These are phyloP conservation scores for Candida krabiensis DNA, from an alignment of 805 yeast species.

Conservation along the genomic window DNA sequence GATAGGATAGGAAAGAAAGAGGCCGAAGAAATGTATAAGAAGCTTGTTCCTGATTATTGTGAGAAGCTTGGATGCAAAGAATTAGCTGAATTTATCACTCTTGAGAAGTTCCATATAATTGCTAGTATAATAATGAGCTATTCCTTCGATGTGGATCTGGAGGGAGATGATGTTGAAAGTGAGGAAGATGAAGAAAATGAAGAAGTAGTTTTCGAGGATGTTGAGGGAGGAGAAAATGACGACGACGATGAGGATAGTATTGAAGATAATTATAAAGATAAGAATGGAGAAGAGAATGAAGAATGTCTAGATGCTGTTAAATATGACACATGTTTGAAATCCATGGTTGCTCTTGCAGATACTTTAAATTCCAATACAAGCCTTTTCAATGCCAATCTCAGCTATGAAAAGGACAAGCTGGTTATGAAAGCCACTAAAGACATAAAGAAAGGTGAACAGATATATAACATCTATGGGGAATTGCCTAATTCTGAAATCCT, in stretches of 20 bases:
- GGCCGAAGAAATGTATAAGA: slow-evolving; percentile 61
- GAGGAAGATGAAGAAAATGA: slow-evolving; percentile 24
- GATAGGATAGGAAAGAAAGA: slow-evolving; percentile 68
- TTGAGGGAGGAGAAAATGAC: slow-evolving; percentile 31
- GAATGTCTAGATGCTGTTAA: slow-evolving; percentile 27
- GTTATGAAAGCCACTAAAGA: slow-evolving; percentile 70
- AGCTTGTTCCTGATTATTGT: slow-evolving; percentile 42
- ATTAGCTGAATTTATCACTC: slow-evolving; percentile 37
- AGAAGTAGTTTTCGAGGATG: slow-evolving; percentile 17
- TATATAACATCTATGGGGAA: slow-evolving; percentile 87
- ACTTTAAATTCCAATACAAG: slow-evolving; percentile 83
- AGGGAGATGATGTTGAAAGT: slow-evolving; percentile 29
- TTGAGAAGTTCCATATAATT: slow-evolving; percentile 63
- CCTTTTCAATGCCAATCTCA: slow-evolving; percentile 71
- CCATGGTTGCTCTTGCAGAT: slow-evolving; percentile 94
- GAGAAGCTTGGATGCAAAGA: slow-evolving; percentile 35
- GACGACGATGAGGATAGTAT: slow-evolving; percentile 37
- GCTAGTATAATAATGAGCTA: slow-evolving; percentile 87
- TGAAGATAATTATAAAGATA: slow-evolving; percentile 26
- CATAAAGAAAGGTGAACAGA: slow-evolving; percentile 67
- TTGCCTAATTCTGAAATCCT: slow-evolving; percentile 88
- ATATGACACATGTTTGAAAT: slow-evolving; percentile 50
- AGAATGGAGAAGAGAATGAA: slow-evolving; percentile 27
- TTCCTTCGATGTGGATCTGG: slow-evolving; percentile 75
- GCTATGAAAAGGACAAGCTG: slow-evolving; percentile 47